Evolutionary conservation across 2,329 filamentous ascomycete genomes (phyloP).

Genomic region (Sclerotinia trifoliorum): DNA sequence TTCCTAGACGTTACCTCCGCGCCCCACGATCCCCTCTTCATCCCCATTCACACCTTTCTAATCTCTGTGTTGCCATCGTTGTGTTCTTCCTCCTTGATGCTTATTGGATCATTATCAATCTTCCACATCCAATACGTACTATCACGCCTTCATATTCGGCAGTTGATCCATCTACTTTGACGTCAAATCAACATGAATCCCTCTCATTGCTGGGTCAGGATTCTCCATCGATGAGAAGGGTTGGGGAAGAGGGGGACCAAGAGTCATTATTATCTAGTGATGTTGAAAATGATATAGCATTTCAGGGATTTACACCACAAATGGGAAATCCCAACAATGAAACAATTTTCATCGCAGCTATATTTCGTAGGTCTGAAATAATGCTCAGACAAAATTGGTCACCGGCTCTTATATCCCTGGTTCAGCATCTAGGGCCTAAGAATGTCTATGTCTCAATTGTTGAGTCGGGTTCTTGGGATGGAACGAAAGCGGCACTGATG

Average conservation of each 20-base stretch:
- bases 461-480: slow-evolving; percentile 69
- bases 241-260: background rate
- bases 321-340: slow-evolving; percentile 24
- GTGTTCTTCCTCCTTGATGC: slow-evolving; percentile 1
- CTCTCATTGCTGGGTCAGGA: background rate
- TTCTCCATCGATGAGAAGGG: background rate
- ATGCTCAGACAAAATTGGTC: slow-evolving; percentile 64
- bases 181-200: background rate
- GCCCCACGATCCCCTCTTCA: slow-evolving; percentile 14
- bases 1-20: slow-evolving; percentile 15
- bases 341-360: slow-evolving; percentile 63
- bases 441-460: slow-evolving; percentile 68
- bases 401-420: slow-evolving; percentile 56
- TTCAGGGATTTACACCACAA: background rate
- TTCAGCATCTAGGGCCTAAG: slow-evolving; percentile 55
- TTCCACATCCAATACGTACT: slow-evolving; percentile 11
- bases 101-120: slow-evolving; percentile 8
- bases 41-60: slow-evolving; percentile 12
- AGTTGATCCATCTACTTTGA: background rate
- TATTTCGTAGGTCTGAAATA: slow-evolving; percentile 65
- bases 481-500: slow-evolving; percentile 60
- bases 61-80: background rate
- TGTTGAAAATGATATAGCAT: background rate
- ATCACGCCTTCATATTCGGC: slow-evolving; percentile 10
- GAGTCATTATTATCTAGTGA: background rate